Conservation (phyloP, 257 asterid species). For the Gentiana straminea region DNA sequence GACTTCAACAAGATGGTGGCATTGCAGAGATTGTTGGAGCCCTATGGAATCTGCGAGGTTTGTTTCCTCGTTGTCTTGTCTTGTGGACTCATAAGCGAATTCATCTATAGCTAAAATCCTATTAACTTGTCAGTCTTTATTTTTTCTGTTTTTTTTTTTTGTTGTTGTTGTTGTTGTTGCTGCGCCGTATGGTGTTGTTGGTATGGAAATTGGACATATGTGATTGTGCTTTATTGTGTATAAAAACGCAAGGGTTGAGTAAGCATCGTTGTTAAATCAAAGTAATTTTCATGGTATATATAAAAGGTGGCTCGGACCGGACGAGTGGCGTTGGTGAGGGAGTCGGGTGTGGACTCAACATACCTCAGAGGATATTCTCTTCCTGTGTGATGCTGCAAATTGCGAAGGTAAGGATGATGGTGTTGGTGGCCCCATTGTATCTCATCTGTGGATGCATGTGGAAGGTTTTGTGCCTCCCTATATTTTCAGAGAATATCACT, state of each 20-base stretch:
- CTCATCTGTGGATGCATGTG: not conserved
- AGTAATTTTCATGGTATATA: too few species aligned
- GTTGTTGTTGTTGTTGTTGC: too few species aligned
- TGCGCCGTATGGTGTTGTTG: not conserved
- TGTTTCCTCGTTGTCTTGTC: constrained; percentile 7
- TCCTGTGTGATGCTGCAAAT: constrained; percentile 20
- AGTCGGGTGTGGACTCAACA: constrained; percentile 79
- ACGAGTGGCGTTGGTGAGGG: constrained; percentile 67
- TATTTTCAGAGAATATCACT: too few species aligned
- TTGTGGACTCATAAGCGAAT: not conserved
- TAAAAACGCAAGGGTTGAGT: too few species aligned
- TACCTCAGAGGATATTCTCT: constrained; percentile 63
- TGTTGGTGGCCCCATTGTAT: not conserved
- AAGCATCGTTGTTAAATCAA: too few species aligned
- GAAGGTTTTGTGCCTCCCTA: too few species aligned
- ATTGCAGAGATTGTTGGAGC: constrained; percentile 63
- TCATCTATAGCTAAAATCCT: not conserved
- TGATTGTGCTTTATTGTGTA: not conserved
- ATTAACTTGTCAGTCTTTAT: too few species aligned
- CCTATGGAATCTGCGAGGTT: constrained; percentile 92
- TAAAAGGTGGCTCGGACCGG: constrained; percentile 82
- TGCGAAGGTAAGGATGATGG: not conserved
- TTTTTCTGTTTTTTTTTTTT: too few species aligned
- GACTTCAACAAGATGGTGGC: constrained; percentile 81
- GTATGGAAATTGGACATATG: not conserved